Evolutionary conservation across 495 filamentous ascomycete species (phyloP).

Genomic region (Tuber brumale): DNA sequence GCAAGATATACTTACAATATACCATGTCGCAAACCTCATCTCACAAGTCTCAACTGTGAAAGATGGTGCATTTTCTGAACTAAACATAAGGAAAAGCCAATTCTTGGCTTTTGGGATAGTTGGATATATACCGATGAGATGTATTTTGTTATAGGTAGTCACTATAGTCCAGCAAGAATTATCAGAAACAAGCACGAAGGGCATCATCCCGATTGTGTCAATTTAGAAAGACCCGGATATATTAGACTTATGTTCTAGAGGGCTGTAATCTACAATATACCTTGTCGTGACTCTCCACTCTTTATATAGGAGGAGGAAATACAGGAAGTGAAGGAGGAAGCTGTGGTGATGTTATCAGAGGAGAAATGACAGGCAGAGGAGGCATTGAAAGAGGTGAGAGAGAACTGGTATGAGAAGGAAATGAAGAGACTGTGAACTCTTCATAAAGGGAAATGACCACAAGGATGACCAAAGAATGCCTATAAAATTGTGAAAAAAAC

Average conservation of each 20-base stretch:
- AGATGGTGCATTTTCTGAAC: not conserved
- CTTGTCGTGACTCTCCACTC: slow-evolving; percentile 1
- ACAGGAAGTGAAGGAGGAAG: not conserved
- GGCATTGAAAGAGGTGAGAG: too few relatives aligned
- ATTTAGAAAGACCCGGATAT: not conserved
- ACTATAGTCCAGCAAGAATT: not conserved
- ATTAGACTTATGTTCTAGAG: slow-evolving; percentile 8
- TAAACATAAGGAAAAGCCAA: not conserved
- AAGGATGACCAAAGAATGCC: too few relatives aligned
- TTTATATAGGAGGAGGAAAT: too few relatives aligned
- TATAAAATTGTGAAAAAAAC: too few relatives aligned
- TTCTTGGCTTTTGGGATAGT: slow-evolving; percentile 4
- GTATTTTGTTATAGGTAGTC: not conserved
- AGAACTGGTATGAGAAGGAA: too few relatives aligned
- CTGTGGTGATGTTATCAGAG: too few relatives aligned
- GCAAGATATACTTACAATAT: slow-evolving; percentile 7
- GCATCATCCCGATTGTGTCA: not conserved
- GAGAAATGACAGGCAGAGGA: too few relatives aligned
- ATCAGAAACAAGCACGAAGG: slow-evolving; percentile 5
- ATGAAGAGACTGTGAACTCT: too few relatives aligned
- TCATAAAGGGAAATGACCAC: too few relatives aligned
- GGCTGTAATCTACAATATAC: slow-evolving; percentile 5
- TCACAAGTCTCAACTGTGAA: not conserved
- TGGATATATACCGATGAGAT: slow-evolving; percentile 15
- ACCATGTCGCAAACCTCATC: not conserved